phyloP scores from a whole-genome alignment of 768 basidiomycete genomes.

The Cyathus striatus region DNA sequence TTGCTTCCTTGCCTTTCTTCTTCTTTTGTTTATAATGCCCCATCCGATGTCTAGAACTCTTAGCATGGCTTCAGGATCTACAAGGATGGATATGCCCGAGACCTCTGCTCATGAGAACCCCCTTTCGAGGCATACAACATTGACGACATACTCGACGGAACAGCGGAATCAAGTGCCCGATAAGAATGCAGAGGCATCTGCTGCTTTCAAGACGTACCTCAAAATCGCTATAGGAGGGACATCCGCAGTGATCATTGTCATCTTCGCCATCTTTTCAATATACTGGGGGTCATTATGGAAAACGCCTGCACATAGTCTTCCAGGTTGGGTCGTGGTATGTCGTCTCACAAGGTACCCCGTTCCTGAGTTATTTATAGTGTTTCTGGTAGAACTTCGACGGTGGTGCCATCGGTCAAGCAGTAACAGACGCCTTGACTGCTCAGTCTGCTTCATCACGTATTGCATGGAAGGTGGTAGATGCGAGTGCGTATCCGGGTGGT shows the following conservation, averaged over 20 bases:
- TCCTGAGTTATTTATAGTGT: no score
- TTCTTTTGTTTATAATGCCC: no score
- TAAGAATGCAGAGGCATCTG: conserved; percentile 6
- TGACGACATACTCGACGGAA: no score
- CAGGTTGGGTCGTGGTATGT: conserved; percentile 57
- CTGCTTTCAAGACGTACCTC: conserved; percentile 38
- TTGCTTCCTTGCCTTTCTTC: no score
- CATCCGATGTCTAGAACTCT: no score
- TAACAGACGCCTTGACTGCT: conserved; percentile 31
- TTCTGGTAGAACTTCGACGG: conserved; percentile 64
- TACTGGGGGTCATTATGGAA: conserved; percentile 54
- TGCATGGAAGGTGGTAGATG: conserved; percentile 38
- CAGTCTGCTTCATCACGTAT: conserved; percentile 24
- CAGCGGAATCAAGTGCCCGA: no score
- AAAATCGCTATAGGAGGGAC: conserved; percentile 33
- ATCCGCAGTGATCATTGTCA: conserved; percentile 31
- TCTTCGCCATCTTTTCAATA: conserved; percentile 48
- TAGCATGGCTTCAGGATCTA: no score
- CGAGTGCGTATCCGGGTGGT: conserved; percentile 41
- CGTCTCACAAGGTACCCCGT: no score
- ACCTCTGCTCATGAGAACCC: no score
- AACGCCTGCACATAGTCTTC: conserved; percentile 33
- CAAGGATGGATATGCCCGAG: no score
- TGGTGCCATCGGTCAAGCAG: conserved; percentile 40
- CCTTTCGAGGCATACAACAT: no score